phyloP scores from a whole-genome alignment of 768 basidiomycete genomes.

The Pulveroboletus frians region DNA sequence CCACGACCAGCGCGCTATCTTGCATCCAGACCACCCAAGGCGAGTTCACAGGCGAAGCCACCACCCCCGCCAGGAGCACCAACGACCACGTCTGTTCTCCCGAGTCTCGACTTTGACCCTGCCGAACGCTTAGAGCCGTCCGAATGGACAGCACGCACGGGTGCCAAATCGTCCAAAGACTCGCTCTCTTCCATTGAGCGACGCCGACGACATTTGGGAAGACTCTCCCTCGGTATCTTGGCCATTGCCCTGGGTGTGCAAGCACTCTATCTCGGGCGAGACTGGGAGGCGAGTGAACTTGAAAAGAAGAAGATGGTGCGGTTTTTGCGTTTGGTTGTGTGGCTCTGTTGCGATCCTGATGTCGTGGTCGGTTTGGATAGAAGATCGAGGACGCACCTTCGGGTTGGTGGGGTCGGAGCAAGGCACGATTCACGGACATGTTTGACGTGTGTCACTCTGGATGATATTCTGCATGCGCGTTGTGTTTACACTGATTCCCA shows the following conservation, averaged over 20 bases:
- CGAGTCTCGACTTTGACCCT: constrained; percentile 65
- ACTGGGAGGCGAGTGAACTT: constrained; percentile 74
- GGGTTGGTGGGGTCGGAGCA: constrained; percentile 61
- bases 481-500: constrained; percentile 26
- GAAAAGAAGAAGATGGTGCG: constrained; percentile 58
- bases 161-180: constrained; percentile 73
- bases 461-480: background rate
- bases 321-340: constrained; percentile 4
- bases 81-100: constrained; percentile 24
- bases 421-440: constrained; percentile 53
- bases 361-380: constrained; percentile 29
- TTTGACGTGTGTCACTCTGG: constrained; percentile 53
- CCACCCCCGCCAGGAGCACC: constrained; percentile 4
- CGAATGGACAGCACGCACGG: constrained; percentile 55
- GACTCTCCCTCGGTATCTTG: constrained; percentile 50
- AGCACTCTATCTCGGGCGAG: constrained; percentile 64
- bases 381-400: constrained; percentile 54
- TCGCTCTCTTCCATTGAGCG: constrained; percentile 76
- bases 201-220: constrained; percentile 51
- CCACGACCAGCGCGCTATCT: constrained; percentile 20
- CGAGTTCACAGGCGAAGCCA: constrained; percentile 1
- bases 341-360: background rate
- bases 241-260: constrained; percentile 53
- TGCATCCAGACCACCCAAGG: constrained; percentile 19
- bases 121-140: constrained; percentile 35